Conservation (phyloP, 228 moss, liverwort and hornwort genomes). For the Sphagnum fallax region DNA sequence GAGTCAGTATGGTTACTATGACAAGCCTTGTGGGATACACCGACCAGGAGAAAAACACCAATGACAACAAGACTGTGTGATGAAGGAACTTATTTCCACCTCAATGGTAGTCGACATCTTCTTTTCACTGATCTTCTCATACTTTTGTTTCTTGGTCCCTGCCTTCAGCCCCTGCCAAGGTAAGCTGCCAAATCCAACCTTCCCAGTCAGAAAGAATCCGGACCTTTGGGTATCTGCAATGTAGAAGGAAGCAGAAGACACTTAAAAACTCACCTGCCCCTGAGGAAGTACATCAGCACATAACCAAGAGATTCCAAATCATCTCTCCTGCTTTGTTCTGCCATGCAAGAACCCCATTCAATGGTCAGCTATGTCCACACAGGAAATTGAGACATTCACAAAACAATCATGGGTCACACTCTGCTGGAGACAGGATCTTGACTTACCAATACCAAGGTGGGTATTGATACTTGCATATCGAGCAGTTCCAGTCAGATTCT, state of each 20-base stretch:
- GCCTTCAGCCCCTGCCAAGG: conserved; percentile 99
- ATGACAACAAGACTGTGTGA: too few relatives aligned
- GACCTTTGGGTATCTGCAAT: too few relatives aligned
- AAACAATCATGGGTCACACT: too few relatives aligned
- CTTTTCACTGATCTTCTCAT: conserved; percentile 99
- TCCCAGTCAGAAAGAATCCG: too few relatives aligned
- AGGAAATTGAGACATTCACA: too few relatives aligned
- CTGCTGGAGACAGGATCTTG: too few relatives aligned
- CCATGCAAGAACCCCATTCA: background rate
- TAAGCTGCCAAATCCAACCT: conserved; percentile 40
- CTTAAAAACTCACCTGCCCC: conserved; percentile 65
- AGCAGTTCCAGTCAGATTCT: conserved; percentile 96
- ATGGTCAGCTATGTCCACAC: too few relatives aligned
- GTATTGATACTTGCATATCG: conserved; percentile 99
- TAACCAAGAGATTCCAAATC: conserved; percentile 97
- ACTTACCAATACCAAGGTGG: conserved; percentile 94
- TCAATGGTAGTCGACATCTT: conserved; percentile 99
- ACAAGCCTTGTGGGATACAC: too few relatives aligned
- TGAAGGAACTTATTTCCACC: conserved; percentile 17
- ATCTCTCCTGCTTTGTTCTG: conserved; percentile 99
- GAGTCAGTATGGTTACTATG: too few relatives aligned
- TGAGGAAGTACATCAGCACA: conserved; percentile 90
- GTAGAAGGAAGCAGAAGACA: too few relatives aligned
- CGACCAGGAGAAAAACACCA: too few relatives aligned
- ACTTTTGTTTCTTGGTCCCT: conserved; percentile 96